Conservation (phyloP, 169 alveolate species). For the Plasmodium relictum region DNA sequence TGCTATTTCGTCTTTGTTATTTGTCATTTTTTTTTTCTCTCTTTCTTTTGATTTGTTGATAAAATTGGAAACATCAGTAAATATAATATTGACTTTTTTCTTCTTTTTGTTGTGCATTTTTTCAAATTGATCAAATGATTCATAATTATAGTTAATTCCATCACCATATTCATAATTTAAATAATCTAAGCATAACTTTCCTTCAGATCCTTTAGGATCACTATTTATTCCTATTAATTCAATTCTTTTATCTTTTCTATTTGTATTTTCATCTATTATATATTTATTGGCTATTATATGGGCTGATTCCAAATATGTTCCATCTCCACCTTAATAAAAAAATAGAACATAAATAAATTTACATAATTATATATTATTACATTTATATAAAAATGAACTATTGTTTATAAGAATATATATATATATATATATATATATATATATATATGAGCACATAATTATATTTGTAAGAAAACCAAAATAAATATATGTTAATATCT, state of each 20-base stretch:
- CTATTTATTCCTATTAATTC: conserved; percentile 65
- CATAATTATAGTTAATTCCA: conserved; percentile 26
- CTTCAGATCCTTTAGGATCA: conserved; percentile 68
- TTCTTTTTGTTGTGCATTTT: conserved; percentile 19
- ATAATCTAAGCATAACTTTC: conserved; percentile 55
- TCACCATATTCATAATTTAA: not conserved
- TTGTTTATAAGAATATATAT: not conserved
- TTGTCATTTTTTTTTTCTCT: not conserved
- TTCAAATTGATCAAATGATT: conserved; percentile 39
- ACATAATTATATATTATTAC: not conserved
- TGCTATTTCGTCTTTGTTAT: not conserved
- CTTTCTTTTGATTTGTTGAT: conserved; percentile 24
- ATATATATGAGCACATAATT: not conserved
- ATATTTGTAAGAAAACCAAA: not conserved
- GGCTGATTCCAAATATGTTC: conserved; percentile 63
- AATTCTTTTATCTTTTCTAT: conserved; percentile 20
- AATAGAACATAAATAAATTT: not conserved
- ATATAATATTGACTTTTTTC: conserved; percentile 31
- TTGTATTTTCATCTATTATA: conserved; percentile 20
- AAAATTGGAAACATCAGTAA: conserved; percentile 64
- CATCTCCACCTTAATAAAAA: conserved; percentile 54
- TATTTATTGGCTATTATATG: conserved; percentile 68
- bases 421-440: not conserved
- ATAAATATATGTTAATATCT: not conserved
- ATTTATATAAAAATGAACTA: not conserved